Conservation (phyloP, 768 basidiomycete genomes). For the Mycena albidolilacea region DNA sequence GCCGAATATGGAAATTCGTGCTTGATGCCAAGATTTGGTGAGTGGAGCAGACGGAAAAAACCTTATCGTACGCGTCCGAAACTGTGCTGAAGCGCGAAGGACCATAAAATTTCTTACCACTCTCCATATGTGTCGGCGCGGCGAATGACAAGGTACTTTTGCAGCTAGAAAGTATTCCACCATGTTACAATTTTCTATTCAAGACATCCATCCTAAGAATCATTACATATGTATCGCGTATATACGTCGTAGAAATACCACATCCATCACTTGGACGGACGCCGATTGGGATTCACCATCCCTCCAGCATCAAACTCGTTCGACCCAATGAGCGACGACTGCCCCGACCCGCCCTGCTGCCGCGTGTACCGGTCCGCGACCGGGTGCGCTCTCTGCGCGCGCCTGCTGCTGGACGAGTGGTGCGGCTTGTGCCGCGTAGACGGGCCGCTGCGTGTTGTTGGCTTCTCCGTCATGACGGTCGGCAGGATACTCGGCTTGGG, state of each 20-base stretch:
- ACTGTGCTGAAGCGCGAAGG: no score
- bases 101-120: no score
- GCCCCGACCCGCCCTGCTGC: slow-evolving; percentile 32
- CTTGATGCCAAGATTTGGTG: neutral
- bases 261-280: slow-evolving; percentile 36
- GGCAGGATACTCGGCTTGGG: slow-evolving; percentile 35
- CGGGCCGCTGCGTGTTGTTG: slow-evolving; percentile 15
- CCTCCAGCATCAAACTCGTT: slow-evolving; percentile 37
- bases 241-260: slow-evolving; percentile 24
- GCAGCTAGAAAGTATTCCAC: slow-evolving; percentile 38
- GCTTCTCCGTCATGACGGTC: slow-evolving; percentile 37
- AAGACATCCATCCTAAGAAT: neutral
- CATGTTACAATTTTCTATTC: slow-evolving; percentile 15
- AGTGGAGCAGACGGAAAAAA: neutral
- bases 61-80: no score
- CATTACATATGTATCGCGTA: slow-evolving; percentile 22
- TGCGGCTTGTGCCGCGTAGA: slow-evolving; percentile 18
- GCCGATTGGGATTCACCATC: slow-evolving; percentile 40
- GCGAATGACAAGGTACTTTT: no score
- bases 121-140: no score
- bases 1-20: neutral
- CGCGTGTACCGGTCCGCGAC: slow-evolving; percentile 35
- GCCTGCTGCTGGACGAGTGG: slow-evolving; percentile 31
- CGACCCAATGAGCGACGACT: slow-evolving; percentile 38
- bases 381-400: slow-evolving; percentile 26